Percentiles rank a stretch among this genome's conserved stretches.
Evolutionary conservation across 2,329 filamentous ascomycete species (phyloP).

Genomic region (Neopestalotiopsis sp.): DNA sequence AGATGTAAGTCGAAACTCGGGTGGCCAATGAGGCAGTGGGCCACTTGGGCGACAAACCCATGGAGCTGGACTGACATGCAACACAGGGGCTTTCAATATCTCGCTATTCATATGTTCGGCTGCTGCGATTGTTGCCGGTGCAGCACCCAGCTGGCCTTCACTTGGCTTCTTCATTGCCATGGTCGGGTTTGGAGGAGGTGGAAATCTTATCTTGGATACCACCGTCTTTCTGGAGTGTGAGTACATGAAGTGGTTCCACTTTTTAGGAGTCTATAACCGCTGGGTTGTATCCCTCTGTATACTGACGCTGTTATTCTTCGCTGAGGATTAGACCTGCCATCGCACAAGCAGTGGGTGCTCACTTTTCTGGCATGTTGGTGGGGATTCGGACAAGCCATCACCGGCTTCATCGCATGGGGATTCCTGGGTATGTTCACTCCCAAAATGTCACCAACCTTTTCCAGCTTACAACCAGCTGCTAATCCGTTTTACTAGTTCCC

Average conservation of each 20-base stretch:
- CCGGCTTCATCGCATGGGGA: slow-evolving; percentile 55
- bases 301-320: not conserved
- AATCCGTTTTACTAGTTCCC: slow-evolving; percentile 32
- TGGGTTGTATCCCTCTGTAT: not conserved
- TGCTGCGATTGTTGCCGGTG: slow-evolving; percentile 69
- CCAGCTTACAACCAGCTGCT: not conserved
- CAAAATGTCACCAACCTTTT: not conserved
- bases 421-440: slow-evolving; percentile 45
- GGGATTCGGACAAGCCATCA: slow-evolving; percentile 51
- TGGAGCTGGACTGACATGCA: not conserved
- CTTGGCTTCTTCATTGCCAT: slow-evolving; percentile 68
- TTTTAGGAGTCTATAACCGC: not conserved
- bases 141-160: slow-evolving; percentile 68
- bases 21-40: no score
- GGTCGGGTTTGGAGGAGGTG: slow-evolving; percentile 67
- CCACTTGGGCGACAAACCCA: not conserved
- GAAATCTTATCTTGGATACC: slow-evolving; percentile 67
- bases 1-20: slow-evolving; percentile 43
- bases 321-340: slow-evolving; percentile 34
- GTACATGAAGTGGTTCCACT: not conserved
- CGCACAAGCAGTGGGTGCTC: slow-evolving; percentile 66
- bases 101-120: slow-evolving; percentile 67
- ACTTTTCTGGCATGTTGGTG: slow-evolving; percentile 65
- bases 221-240: slow-evolving; percentile 51
- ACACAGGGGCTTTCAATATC: slow-evolving; percentile 63